Base-by-base conservation (phyloP, 2,329 filamentous ascomycete genomes). In the Paecilomyces fulvus region DNA sequence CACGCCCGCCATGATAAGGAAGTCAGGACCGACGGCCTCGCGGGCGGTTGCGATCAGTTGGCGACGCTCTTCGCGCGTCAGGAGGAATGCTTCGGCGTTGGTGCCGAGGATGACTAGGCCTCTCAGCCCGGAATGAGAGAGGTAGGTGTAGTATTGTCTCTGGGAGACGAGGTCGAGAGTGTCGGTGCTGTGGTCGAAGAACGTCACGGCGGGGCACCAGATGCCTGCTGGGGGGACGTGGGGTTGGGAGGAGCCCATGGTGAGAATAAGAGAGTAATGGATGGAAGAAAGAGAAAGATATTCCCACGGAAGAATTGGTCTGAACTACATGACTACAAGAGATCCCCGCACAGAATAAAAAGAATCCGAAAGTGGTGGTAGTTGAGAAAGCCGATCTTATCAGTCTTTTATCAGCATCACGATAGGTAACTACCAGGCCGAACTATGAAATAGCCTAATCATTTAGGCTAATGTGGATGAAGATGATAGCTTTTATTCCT, bases 1-100 rank as follows among this genome's bases (percentile, higher is more conserved):
- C 6, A 84, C 81, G 31, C 85, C 85, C 3, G 82, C 83, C 76
- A 85, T 85, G 65, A 86, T 75, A 30, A 82, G 83, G 64, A 75
- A 83, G 21, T 72, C 70, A 0, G 78, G 75, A 0, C 79, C 79
- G 12, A 81, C 77, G n/a, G 80, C 78, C 33, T 67, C 65, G 33
- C 83, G 75, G 53, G 85, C 85, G 10, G 80, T 74, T 28, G 73
- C 67, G 23, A 88, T 76, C n/a, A 87, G 77, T 46, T 75, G 73
- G 51, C 73, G 73, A 56, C 83, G 77, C 69, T 86, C 83, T 61
- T 83, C 78, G n/a, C 81, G 80, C 11, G 81, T 83, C 48, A 83
- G 67, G 10, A 83, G 77, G 65, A 82, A 81, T 11, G 80, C 75
- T 64, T 83, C 80, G 3, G 80, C 78, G 65, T 82, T 82, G 37